phyloP scores from a whole-genome alignment of 352 stramenopile species.

The Globisporangium nunn region DNA sequence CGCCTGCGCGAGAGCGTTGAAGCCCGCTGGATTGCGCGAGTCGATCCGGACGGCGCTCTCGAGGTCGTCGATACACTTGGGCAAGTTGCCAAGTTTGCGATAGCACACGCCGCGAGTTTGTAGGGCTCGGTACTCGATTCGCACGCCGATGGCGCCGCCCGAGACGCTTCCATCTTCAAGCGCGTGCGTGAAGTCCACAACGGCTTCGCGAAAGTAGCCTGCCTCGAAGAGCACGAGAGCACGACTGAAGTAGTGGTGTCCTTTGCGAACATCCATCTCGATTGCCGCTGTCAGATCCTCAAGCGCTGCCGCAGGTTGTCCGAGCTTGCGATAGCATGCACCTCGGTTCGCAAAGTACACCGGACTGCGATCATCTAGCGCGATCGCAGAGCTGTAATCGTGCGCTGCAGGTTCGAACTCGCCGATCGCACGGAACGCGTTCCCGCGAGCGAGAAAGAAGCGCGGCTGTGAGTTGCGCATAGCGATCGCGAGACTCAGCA shows the following conservation, averaged over 20 bases:
- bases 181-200: constrained; percentile 62
- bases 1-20: constrained; percentile 52
- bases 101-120: constrained; percentile 65
- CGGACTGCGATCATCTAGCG: constrained; percentile 54
- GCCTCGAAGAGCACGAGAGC: constrained; percentile 62
- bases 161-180: constrained; percentile 42
- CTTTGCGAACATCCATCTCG: constrained; percentile 68
- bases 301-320: constrained; percentile 41
- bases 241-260: constrained; percentile 68
- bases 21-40: constrained; percentile 50
- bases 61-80: constrained; percentile 70
- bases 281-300: constrained; percentile 65
- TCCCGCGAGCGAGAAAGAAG: constrained; percentile 69
- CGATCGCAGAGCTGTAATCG: constrained; percentile 54
- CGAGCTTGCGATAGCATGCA: constrained; percentile 68
- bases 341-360: constrained; percentile 73
- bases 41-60: constrained; percentile 66
- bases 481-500: constrained; percentile 66
- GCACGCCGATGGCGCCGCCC: constrained; percentile 27
- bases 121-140: constrained; percentile 61
- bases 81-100: constrained; percentile 42
- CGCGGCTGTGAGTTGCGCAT: constrained; percentile 59
- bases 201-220: constrained; percentile 57
- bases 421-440: constrained; percentile 65
- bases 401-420: constrained; percentile 53